A percentile compares a stretch with the other conserved stretches of the same genome.
Evolutionary conservation across 2,329 filamentous ascomycete species (phyloP).

Genomic region (Colletotrichum spaethianum): DNA sequence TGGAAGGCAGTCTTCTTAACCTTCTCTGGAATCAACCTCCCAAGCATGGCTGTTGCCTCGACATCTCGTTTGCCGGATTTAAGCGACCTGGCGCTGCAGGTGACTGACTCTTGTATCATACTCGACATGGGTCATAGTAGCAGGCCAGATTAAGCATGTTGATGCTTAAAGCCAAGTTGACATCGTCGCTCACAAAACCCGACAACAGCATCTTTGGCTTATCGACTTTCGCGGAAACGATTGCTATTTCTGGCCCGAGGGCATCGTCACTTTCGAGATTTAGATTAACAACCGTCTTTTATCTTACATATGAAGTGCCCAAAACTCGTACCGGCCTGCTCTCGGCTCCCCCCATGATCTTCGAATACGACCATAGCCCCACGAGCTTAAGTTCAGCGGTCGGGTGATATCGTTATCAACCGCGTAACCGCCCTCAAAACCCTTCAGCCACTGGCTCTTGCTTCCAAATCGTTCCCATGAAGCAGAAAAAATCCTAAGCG

Average conservation of each 20-base stretch:
- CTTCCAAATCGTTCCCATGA: too few relatives aligned
- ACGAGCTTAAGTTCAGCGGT: too few relatives aligned
- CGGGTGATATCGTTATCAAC: too few relatives aligned
- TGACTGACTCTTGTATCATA: neutral
- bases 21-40: too few relatives aligned
- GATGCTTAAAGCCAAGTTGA: neutral
- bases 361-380: too few relatives aligned
- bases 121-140: neutral
- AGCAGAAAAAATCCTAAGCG: neutral
- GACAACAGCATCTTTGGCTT: neutral
- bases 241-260: too few relatives aligned
- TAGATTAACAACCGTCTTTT: neutral
- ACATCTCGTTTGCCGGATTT: neutral
- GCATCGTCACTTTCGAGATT: neutral
- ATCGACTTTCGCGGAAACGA: too few relatives aligned
- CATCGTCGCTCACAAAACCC: neutral
- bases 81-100: neutral
- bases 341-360: slow-evolving; percentile 3
- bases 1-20: too few relatives aligned
- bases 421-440: too few relatives aligned
- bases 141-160: neutral
- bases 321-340: slow-evolving; percentile 6
- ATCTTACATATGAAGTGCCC: slow-evolving; percentile 16
- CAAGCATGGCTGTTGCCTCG: too few relatives aligned
- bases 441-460: too few relatives aligned